phyloP scores from a whole-genome alignment of 2,329 filamentous ascomycete genomes.

The Hymenoscyphus scutula region DNA sequence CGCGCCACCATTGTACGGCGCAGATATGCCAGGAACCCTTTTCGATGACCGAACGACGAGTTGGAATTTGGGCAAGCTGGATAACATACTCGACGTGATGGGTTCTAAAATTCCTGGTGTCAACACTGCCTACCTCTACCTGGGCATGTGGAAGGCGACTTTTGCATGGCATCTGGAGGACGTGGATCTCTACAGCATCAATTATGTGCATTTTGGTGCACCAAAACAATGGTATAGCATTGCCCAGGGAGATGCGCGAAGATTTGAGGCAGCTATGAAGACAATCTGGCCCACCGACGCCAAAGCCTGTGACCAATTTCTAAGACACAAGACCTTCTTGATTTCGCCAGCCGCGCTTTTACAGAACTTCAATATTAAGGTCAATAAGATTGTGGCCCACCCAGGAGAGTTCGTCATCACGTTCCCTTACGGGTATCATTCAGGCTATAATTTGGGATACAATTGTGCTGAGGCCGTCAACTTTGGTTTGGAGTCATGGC shows the following conservation, averaged over 20 bases:
- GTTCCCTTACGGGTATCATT: slow-evolving; percentile 97
- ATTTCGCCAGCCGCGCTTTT: slow-evolving; percentile 88
- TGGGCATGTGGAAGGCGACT: slow-evolving; percentile 99
- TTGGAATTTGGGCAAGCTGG: slow-evolving; percentile 95
- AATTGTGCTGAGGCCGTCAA: slow-evolving; percentile 99
- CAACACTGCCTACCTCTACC: slow-evolving; percentile 95
- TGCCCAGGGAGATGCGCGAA: slow-evolving; percentile 87
- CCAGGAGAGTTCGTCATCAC: slow-evolving; percentile 98
- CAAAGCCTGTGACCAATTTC: slow-evolving; percentile 92
- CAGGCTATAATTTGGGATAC: slow-evolving; percentile 95
- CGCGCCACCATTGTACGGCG: slow-evolving; percentile 90
- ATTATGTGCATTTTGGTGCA: slow-evolving; percentile 97
- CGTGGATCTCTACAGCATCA: slow-evolving; percentile 98
- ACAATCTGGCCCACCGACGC: slow-evolving; percentile 92
- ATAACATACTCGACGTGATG: slow-evolving; percentile 88
- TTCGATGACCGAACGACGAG: slow-evolving; percentile 80
- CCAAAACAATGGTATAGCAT: slow-evolving; percentile 99
- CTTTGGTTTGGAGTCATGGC: slow-evolving; percentile 92
- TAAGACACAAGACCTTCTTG: slow-evolving; percentile 95
- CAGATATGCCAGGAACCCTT: slow-evolving; percentile 91
- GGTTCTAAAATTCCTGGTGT: slow-evolving; percentile 96
- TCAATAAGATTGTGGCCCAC: slow-evolving; percentile 93
- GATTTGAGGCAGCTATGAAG: slow-evolving; percentile 94
- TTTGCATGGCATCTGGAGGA: slow-evolving; percentile 99
- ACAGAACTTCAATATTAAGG: slow-evolving; percentile 88